These are phyloP conservation scores for Paramecium caudatum DNA, from an alignment of 73 alveolate genomes.

Conservation along the genomic window DNA sequence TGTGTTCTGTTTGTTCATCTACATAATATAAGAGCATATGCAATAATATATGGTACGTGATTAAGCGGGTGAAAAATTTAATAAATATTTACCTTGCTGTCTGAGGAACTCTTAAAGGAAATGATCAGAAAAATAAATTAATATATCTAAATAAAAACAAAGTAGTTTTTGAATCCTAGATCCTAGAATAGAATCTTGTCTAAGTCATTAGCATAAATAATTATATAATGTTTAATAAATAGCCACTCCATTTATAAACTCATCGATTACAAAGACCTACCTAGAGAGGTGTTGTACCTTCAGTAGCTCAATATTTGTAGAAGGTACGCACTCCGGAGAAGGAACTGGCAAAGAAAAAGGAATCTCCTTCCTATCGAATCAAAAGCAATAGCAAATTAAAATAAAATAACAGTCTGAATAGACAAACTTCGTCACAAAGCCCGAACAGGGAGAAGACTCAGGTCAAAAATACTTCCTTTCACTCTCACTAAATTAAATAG, in stretches of 20 bases:
- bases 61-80: not conserved
- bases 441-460: conserved; percentile 19
- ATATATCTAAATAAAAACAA: not conserved
- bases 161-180: too few species aligned
- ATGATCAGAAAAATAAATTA: conserved; percentile 47
- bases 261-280: not conserved
- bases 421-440: conserved; percentile 13
- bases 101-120: conserved; percentile 61
- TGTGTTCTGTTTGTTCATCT: conserved; percentile 28
- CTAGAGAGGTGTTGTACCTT: not conserved
- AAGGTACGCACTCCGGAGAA: conserved; percentile 8
- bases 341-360: not conserved
- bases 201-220: too few species aligned
- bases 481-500: not conserved
- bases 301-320: conserved; percentile 30
- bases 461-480: conserved; percentile 4
- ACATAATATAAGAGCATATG: not conserved
- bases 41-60: conserved; percentile 6
- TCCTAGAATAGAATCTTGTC: too few species aligned
- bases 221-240: conserved; percentile 19
- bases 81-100: conserved; percentile 44
- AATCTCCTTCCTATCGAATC: conserved; percentile 31
- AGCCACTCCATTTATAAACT: conserved; percentile 14
- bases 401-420: not conserved
- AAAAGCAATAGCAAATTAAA: too few species aligned